Base-by-base conservation (phyloP, 2,329 filamentous ascomycete genomes). In the Trichoderma arundinaceum region DNA sequence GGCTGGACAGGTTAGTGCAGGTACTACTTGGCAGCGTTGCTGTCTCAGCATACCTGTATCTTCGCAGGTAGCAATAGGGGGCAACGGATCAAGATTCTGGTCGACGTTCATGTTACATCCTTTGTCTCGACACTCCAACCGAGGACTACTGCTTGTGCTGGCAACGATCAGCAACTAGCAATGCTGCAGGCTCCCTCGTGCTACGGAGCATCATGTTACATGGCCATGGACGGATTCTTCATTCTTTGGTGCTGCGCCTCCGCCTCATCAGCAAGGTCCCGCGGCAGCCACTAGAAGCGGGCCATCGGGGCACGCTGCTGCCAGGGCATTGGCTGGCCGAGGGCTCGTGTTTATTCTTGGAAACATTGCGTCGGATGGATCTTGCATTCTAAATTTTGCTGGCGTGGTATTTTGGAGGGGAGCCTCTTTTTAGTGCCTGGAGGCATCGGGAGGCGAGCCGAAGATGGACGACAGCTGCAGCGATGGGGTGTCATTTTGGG, bases 281-380 rank as follows among this genome's bases (percentile, higher is more conserved):
- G 22, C 22, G 22, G 46, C 41, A 59, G 63, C 63, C 63, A 65
- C 63, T 65, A 60, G 15, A 15, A 65, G 63, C 63, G 44, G 54
- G 63, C 44, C 35, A 65, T 51, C 33, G 44, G 54, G n/a, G 46
- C 63, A 65, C 56, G 63, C 32, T 59, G 22, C 22, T 28, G 22
- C 49, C 53, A 59, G 53, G 63, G 63, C 60, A 54, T 54, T 63
- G 61, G 60, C 51, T 64, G 51, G 39, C 28, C 39, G 28, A 32
- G 28, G 51, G 22, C 58, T 61, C 58, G 58, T 61, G 58, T 52
- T 61, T 61, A 61, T 61, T 52, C 46, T 61, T 61, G 48, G 58
- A 61, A 61, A 61, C 46, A 6, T 10, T n/a, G 22, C 4, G 22
- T 28, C 8, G 33, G 39, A 15, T 39, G 58, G 22, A 46, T 39